A percentile compares a stretch with the other conserved stretches of the same genome.
phyloP scores from a whole-genome alignment of 345 rosid genomes.

The Microcos paniculata region DNA sequence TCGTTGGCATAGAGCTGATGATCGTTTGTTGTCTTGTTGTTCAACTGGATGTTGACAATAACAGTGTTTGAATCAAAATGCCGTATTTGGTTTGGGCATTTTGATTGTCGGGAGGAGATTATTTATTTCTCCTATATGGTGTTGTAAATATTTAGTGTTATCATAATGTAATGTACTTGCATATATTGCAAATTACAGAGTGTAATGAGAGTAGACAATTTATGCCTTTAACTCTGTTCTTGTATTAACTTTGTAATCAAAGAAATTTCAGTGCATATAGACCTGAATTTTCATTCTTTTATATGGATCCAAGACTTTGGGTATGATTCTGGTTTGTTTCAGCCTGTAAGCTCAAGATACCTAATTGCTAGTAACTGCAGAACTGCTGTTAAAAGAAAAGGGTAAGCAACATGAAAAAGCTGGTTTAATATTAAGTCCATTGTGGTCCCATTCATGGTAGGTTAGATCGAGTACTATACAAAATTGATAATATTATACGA shows the following conservation, averaged over 20 bases:
- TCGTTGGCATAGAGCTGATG: conserved; percentile 24
- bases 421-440: not conserved
- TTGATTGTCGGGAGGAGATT: conserved; percentile 24
- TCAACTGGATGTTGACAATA: conserved; percentile 28
- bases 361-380: not conserved
- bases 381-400: not conserved
- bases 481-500: not conserved
- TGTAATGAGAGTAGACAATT: conserved; percentile 22
- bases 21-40: conserved; percentile 16
- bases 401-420: not conserved
- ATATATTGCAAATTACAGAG: conserved; percentile 19
- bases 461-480: not conserved
- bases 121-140: conserved; percentile 27
- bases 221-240: conserved; percentile 13
- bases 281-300: not conserved
- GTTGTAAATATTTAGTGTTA: conserved; percentile 45
- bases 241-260: not conserved
- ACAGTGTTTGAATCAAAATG: conserved; percentile 26
- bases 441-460: not conserved
- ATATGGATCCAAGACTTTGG: not conserved
- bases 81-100: conserved; percentile 25
- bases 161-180: conserved; percentile 22
- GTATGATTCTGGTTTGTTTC: not conserved
- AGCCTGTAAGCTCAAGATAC: not conserved
- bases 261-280: not conserved